phyloP scores from a whole-genome alignment of 1,284 basidiomycete genomes.

The Stereum hirsutum region DNA sequence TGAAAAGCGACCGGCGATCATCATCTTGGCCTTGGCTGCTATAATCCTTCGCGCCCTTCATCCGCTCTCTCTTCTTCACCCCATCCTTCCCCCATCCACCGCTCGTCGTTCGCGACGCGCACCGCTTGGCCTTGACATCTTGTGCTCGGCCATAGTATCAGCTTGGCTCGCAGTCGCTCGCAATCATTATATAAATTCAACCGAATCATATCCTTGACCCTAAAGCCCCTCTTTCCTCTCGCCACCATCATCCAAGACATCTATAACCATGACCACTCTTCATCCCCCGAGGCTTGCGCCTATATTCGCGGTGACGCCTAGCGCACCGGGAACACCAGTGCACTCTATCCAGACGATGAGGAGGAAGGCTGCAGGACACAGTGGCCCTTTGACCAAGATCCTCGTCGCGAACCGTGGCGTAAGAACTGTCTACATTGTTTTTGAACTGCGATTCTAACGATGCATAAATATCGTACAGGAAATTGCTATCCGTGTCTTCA shows the following conservation, averaged over 20 bases:
- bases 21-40: too few species aligned
- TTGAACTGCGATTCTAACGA: not conserved
- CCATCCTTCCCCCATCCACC: not conserved
- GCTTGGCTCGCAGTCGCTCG: too few species aligned
- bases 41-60: too few species aligned
- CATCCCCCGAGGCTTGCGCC: constrained; percentile 67
- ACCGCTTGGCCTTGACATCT: too few species aligned
- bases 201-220: too few species aligned
- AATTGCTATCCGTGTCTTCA: constrained; percentile 98
- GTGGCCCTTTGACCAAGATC: constrained; percentile 87
- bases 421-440: constrained; percentile 21
- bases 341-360: constrained; percentile 88
- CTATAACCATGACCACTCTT: constrained; percentile 32
- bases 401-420: constrained; percentile 95
- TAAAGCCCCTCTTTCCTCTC: not conserved
- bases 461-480: constrained; percentile 45
- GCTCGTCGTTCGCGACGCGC: not conserved
- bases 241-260: constrained; percentile 9
- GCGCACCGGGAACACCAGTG: constrained; percentile 71
- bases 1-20: too few species aligned
- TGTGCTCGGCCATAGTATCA: too few species aligned
- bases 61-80: not conserved
- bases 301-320: constrained; percentile 64
- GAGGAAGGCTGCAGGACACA: constrained; percentile 85
- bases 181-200: too few species aligned